Evolutionary conservation across 192 early-diverging fungal species (phyloP), one percentile per base, ranked within the genome.

Genomic region (Phlyctochytrium arcticum): DNA sequence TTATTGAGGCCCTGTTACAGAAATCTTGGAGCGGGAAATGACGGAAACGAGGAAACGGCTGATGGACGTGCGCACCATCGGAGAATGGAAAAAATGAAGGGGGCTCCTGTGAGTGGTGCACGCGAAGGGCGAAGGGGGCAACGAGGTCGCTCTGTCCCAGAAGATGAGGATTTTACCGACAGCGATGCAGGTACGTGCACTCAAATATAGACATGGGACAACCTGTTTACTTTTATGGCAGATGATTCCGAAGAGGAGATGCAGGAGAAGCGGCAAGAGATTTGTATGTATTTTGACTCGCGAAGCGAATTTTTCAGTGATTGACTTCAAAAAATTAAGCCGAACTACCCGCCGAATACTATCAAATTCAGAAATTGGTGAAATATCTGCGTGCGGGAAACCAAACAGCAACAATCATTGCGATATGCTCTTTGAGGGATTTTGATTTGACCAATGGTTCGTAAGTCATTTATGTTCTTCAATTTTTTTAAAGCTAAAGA

Each of bases 391-490:
- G 83, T 5, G 67, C 62, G n/a, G 85, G 85, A 19, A 86, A 86
- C 68, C 85, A 82, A 57, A 86, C 82, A 5, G 85, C 85, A 3
- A 86, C 85, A 31, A 83, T 86, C 46, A 86, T 86, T 54, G 85
- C 85, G 48, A 83, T 86, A 26, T 86, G 85, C 66, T 81, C 79
- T 5, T 62, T 86, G 4, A 48, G 82, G 15, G 85, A 86, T 65
- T 86, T 85, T 62, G 85, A 86, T 63, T 61, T 86, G n/a, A 67
- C 62, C 27, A 82, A 85, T 54, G 81, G 77, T 79, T 32, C 32
- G 29, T 31, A 30, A 31, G n/a, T 10, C 3, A 3, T 23, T 53
- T 21, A 10, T 27, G 17, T 27, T 30, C 5, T 53, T 53, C 26
- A n/a, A 23, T 19, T 30, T 53, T 4, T 4, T 67, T 9, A 29